These are phyloP conservation scores for Hyaloscypha bicolor DNA, from an alignment of 495 filamentous ascomycete species.

Conservation along the genomic window DNA sequence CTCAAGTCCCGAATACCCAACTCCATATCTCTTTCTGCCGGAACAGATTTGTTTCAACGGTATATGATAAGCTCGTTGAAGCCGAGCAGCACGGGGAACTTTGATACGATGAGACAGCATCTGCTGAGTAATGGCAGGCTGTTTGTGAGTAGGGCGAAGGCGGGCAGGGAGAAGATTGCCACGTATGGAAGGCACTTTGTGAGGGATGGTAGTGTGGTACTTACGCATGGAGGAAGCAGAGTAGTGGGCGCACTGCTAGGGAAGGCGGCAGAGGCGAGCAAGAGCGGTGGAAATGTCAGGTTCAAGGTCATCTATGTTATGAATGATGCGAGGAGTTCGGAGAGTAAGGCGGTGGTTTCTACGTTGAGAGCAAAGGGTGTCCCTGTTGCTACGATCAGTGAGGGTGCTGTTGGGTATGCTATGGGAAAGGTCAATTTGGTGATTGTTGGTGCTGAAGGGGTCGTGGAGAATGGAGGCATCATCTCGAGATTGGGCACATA, in stretches of 20 bases:
- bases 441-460: constrained; percentile 91
- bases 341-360: constrained; percentile 61
- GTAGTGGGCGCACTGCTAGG: constrained; percentile 78
- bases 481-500: constrained; percentile 90
- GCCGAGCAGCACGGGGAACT: constrained; percentile 54
- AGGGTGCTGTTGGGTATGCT: constrained; percentile 81
- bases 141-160: constrained; percentile 87
- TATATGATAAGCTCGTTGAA: constrained; percentile 75
- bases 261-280: constrained; percentile 66
- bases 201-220: constrained; percentile 70
- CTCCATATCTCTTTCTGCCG: constrained; percentile 87
- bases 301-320: constrained; percentile 87
- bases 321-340: constrained; percentile 48
- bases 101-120: constrained; percentile 79
- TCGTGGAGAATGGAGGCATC: constrained; percentile 91
- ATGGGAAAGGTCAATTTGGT: constrained; percentile 79
- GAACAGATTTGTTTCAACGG: constrained; percentile 93
- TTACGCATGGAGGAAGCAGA: constrained; percentile 85
- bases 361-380: constrained; percentile 73
- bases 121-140: constrained; percentile 80
- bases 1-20: constrained; percentile 79
- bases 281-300: constrained; percentile 55
- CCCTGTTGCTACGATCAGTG: constrained; percentile 80
- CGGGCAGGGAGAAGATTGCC: constrained; percentile 80
- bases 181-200: constrained; percentile 75